Conservation (phyloP, 176 grass and related monocot species). For the Pharus latifolius region DNA sequence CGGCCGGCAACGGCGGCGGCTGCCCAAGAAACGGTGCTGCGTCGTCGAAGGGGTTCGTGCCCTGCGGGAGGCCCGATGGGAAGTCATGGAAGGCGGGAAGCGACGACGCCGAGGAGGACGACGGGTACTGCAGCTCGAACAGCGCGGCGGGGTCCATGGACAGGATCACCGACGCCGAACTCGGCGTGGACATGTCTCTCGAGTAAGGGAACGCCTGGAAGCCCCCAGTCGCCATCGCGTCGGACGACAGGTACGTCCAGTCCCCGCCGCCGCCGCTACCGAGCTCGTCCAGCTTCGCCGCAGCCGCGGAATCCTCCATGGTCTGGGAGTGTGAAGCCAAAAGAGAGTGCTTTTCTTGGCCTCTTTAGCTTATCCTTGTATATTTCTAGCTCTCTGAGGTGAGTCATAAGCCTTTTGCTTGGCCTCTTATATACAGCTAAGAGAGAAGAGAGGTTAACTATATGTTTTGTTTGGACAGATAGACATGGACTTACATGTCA, state of each 20-base stretch:
- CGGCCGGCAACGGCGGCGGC: not conserved
- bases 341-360: too few species aligned
- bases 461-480: too few species aligned
- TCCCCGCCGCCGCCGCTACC: conserved; percentile 12
- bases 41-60: conserved; percentile 39
- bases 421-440: too few species aligned
- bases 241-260: conserved; percentile 36
- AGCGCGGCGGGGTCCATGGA: conserved; percentile 28
- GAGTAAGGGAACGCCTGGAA: conserved; percentile 26
- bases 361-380: too few species aligned
- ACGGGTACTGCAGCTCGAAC: conserved; percentile 43
- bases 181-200: conserved; percentile 11
- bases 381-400: not conserved
- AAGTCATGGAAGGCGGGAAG: conserved; percentile 31
- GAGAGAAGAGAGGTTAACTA: too few species aligned
- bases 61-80: not conserved
- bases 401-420: too few species aligned
- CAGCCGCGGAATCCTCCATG: conserved; percentile 26
- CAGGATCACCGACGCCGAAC: conserved; percentile 25
- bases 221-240: conserved; percentile 10
- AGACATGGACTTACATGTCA: too few species aligned
- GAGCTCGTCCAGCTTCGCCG: conserved; percentile 31
- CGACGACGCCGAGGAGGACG: conserved; percentile 21
- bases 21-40: conserved; percentile 10
- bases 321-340: too few species aligned